Percentiles rank a stretch among this genome's conserved stretches.
phyloP scores from a whole-genome alignment of 2,329 filamentous ascomycete genomes.

The Amauroascus niger region DNA sequence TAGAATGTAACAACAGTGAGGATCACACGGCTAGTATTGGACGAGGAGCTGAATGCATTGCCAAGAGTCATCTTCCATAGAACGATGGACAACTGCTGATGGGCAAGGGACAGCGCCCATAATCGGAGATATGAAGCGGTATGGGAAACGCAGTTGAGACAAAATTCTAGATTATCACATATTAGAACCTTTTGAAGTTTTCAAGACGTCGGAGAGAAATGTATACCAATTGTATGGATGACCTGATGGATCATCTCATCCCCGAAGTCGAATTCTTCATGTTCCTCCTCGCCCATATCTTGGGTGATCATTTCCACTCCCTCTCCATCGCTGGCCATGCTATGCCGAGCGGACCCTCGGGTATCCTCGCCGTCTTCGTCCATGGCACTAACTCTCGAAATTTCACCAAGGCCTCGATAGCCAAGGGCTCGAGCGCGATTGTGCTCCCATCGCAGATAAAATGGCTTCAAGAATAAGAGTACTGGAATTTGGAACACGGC shows the following conservation, averaged over 20 bases:
- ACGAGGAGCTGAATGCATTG: slow-evolving; percentile 56
- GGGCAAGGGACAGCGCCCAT: slow-evolving; percentile 92
- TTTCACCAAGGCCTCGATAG: slow-evolving; percentile 89
- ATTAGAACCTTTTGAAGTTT: slow-evolving; percentile 20
- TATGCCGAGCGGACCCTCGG: slow-evolving; percentile 54
- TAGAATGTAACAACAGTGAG: slow-evolving; percentile 75
- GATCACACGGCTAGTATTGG: slow-evolving; percentile 61
- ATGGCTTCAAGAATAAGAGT: slow-evolving; percentile 86
- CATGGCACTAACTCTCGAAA: slow-evolving; percentile 73
- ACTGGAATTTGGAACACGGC: slow-evolving; percentile 82
- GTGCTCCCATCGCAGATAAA: slow-evolving; percentile 89
- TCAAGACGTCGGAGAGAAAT: not conserved
- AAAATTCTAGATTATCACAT: slow-evolving; percentile 62
- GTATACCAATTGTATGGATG: slow-evolving; percentile 92
- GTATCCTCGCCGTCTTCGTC: slow-evolving; percentile 74
- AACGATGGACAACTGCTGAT: slow-evolving; percentile 93
- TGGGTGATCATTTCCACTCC: slow-evolving; percentile 82
- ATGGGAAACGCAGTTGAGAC: slow-evolving; percentile 96
- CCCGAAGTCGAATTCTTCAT: slow-evolving; percentile 94
- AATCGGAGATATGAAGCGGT: slow-evolving; percentile 97
- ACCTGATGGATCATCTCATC: slow-evolving; percentile 98
- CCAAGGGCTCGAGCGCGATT: slow-evolving; percentile 79
- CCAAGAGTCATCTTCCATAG: slow-evolving; percentile 93
- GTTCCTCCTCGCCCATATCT: slow-evolving; percentile 67
- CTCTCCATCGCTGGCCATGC: slow-evolving; percentile 65